phyloP scores from a whole-genome alignment of 202 grass and related monocot species.

The Carex arenaria region DNA sequence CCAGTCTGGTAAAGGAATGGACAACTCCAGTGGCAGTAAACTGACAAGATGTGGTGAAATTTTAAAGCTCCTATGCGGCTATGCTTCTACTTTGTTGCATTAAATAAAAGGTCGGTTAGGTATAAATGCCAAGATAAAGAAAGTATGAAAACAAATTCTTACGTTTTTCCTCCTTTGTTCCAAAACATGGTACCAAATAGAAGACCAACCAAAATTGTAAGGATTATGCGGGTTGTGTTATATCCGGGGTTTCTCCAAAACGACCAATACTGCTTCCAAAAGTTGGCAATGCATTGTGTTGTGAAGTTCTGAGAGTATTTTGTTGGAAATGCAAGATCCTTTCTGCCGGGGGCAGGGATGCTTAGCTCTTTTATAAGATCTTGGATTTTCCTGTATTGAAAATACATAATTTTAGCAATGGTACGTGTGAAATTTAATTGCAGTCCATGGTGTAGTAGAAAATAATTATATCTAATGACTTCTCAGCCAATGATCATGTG shows the following conservation, averaged over 20 bases:
- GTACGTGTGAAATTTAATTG: background rate
- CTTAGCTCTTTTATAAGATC: constrained; percentile 78
- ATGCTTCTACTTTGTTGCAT: background rate
- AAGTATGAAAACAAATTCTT: constrained; percentile 17
- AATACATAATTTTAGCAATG: background rate
- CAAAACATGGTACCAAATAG: constrained; percentile 70
- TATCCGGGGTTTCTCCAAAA: constrained; percentile 83
- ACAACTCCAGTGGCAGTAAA: background rate
- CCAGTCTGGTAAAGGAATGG: background rate
- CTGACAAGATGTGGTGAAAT: background rate
- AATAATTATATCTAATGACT: background rate
- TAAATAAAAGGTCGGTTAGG: background rate
- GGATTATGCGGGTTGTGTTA: constrained; percentile 59
- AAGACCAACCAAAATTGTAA: constrained; percentile 43
- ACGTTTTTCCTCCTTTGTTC: constrained; percentile 51
- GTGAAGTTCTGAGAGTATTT: constrained; percentile 65
- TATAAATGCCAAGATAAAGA: background rate
- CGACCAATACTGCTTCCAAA: constrained; percentile 68
- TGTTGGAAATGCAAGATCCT: constrained; percentile 64
- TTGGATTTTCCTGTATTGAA: constrained; percentile 58
- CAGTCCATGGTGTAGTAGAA: background rate
- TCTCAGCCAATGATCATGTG: background rate
- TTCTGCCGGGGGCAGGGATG: constrained; percentile 35
- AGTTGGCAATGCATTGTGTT: constrained; percentile 56
- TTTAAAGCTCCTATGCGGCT: background rate